Base-by-base conservation (phyloP, 768 basidiomycete species). In the Mrakia frigida region DNA sequence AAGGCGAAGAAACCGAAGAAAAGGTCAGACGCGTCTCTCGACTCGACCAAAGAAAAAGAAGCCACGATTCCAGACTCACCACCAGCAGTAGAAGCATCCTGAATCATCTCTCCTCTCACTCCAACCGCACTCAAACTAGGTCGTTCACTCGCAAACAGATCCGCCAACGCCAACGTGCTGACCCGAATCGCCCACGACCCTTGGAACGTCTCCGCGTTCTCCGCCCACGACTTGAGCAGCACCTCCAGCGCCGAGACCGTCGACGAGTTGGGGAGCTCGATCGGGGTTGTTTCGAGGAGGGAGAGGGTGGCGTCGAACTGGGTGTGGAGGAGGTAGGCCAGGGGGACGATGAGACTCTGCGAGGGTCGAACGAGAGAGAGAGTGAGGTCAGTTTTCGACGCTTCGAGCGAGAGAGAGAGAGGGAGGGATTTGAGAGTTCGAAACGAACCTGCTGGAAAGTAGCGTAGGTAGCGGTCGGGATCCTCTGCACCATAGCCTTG, bases 101-200 rank as follows among this genome's bases (percentile, higher is more conserved):
- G 87, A 65, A 98, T 90, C 76, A 97, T 88, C 82, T 98, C 94
- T 11, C 96, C 96, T 82, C 94, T 95, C 63, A 98, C 96, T 37
- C 85, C 82, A 18, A 97, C 84, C 50, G 84, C 86, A 78, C 88
- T 88, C 79, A 98, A 80, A 77, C 87, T 88, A 16, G 89, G 86
- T n/a, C 90, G 37, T 25, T 76, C 67, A 28, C 70, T 65, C 2
- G 84, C 84, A 81, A 91, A 91, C 33, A 98, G 86, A 78, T 91
- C 88, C 39, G 88, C 88, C 70, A 99, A 84, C 0, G 91, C 95
- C 74, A 98, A 84, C 53, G 88, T 90, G 83, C 93, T 86, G 80
- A 96, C 87, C 43, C 93, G 89, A 6, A 89, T 88, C 14, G 93
- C 90, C 95, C 96, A 98, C 83, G 90, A 93, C 41, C 97, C 95